Evolutionary conservation across 2,329 filamentous ascomycete species (phyloP).

Genomic region (Chalara sp.): DNA sequence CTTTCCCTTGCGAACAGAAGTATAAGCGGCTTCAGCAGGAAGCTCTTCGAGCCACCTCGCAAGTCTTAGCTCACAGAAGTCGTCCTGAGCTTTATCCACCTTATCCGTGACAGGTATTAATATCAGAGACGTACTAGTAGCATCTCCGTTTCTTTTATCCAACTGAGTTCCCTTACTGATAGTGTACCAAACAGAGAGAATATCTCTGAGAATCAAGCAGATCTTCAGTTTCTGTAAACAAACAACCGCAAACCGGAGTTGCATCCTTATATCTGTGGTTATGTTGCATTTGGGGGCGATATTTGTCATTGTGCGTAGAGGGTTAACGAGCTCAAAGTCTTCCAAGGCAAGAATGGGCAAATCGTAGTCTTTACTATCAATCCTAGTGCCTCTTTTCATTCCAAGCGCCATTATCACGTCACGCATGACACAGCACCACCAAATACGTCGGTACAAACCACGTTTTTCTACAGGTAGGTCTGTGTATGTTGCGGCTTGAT

Average conservation of each 20-base stretch:
- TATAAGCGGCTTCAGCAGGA: not conserved
- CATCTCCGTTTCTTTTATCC: not conserved
- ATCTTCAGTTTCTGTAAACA: conserved; percentile 85
- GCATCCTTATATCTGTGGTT: conserved; percentile 62
- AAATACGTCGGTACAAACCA: conserved; percentile 83
- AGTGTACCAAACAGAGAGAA: conserved; percentile 33
- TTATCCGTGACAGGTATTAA: not conserved
- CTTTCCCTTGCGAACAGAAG: conserved; percentile 43
- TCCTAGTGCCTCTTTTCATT: conserved; percentile 82
- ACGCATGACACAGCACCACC: conserved; percentile 94
- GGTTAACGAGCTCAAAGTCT: conserved; percentile 71
- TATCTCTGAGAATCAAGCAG: conserved; percentile 79
- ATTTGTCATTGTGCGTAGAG: conserved; percentile 55
- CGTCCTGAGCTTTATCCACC: no score
- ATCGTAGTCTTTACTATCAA: conserved; percentile 86
- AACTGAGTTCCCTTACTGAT: not conserved
- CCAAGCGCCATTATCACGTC: conserved; percentile 84
- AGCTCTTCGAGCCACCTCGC: not conserved
- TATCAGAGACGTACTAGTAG: not conserved
- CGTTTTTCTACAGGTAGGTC: conserved; percentile 65
- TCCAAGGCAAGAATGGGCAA: conserved; percentile 77
- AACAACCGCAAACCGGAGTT: conserved; percentile 72
- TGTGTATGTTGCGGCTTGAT: conserved; percentile 70
- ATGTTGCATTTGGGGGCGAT: conserved; percentile 41
- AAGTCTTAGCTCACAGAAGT: not conserved